Evolutionary conservation across 2,329 filamentous ascomycete genomes (phyloP), one percentile per base, ranked within the genome.

Genomic region (Coccinonectria pachysandricola): DNA sequence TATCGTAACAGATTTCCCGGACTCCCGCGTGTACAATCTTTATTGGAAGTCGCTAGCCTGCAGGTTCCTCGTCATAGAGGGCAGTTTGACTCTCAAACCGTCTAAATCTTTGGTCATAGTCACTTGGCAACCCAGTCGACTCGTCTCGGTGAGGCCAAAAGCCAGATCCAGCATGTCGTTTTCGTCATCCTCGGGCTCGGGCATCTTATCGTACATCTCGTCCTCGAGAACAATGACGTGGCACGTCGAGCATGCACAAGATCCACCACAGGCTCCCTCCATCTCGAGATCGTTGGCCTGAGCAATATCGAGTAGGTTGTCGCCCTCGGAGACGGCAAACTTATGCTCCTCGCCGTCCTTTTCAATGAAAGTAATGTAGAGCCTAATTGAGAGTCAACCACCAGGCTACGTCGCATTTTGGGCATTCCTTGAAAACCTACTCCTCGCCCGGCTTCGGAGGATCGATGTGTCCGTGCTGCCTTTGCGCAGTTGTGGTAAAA

Each of bases 251-350:
- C 86, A 94, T 28, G 86, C 86, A 57, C 86, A 94, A 17, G 83
- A 91, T 12, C 86, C 91, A 42, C 91, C 91, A 50, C 91, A 98
- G 8, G 91, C 91, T 35, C 91, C 87, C 65, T 98, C 91, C 88
- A 98, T 96, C 56, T 98, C 91, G 21, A 98, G 64, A 49, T 96
- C 88, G 56, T 96, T 74, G 23, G 81, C 84, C 54, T 95, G 88
- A 12, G 88, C 91, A 48, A 98, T 88, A 49, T 96, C 88, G 28
- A 98, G 68, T 28, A 98, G 65, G 55, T 98, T 98, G 57, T 94
- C 86, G 25, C 91, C 91, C 44, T 81, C 75, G 9, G 74, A 65
- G 7, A 95, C 88, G 33, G 79, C 75, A 46, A 95, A 74, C 34
- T 79, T 83, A 53, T 83, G 69, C 40, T 76, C 68, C 15, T 72